A percentile compares a stretch with the other conserved stretches of the same genome.
Conservation (phyloP, 805 yeast genomes). For the Saccharomycopsis fibuligera region DNA sequence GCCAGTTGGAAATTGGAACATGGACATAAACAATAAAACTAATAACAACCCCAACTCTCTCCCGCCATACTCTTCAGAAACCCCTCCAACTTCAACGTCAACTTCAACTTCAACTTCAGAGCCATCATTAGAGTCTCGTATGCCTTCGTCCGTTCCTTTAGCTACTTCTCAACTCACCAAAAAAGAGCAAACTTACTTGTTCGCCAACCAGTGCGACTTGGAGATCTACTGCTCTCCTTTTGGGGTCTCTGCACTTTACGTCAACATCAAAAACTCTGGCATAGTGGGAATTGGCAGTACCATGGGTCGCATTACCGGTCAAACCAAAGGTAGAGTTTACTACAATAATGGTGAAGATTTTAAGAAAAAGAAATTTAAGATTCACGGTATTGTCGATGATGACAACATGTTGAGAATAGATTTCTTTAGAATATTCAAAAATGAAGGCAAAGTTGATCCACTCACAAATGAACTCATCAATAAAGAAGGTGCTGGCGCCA, state of each 20-base stretch:
- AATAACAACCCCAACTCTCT: too few relatives aligned
- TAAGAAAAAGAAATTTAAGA: constrained; percentile 40
- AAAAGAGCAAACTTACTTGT: constrained; percentile 30
- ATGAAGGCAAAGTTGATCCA: constrained; percentile 14
- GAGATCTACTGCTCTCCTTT: constrained; percentile 54
- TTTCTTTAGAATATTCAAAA: constrained; percentile 39
- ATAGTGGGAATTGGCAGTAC: constrained; percentile 51
- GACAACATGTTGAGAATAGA: constrained; percentile 42
- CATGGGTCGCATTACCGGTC: constrained; percentile 50
- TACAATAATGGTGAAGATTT: constrained; percentile 44
- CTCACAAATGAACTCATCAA: constrained; percentile 16
- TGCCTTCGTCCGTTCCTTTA: constrained; percentile 12
- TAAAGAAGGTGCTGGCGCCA: neutral
- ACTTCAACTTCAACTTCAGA: too few relatives aligned
- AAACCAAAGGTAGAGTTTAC: constrained; percentile 42
- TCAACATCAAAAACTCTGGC: constrained; percentile 41
- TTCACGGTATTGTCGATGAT: constrained; percentile 43
- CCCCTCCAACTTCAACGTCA: too few relatives aligned
- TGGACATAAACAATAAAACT: too few relatives aligned
- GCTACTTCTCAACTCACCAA: constrained; percentile 15
- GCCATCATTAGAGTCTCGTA: too few relatives aligned
- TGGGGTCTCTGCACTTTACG: constrained; percentile 46
- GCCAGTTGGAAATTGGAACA: too few relatives aligned
- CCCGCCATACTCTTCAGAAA: too few relatives aligned
- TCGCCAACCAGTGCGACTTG: constrained; percentile 44